Evolutionary conservation across 2,329 filamentous ascomycete species (phyloP).

Genomic region (Paecilomyces formosus): DNA sequence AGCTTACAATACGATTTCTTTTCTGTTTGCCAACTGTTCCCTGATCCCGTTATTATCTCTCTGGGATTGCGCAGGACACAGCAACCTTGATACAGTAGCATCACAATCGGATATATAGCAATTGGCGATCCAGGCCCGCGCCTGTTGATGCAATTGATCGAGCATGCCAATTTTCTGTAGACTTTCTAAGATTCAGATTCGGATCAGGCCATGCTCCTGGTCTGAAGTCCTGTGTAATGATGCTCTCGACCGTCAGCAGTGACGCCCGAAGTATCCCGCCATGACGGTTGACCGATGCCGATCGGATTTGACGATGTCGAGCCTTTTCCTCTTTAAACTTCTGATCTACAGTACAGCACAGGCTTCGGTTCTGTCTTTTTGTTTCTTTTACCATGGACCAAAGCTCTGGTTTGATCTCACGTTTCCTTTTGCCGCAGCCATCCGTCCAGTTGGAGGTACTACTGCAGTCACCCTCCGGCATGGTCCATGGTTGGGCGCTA

Average conservation of each 20-base stretch:
- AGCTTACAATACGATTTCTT: constrained; percentile 6
- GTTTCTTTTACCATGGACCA: neutral
- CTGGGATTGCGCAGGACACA: neutral
- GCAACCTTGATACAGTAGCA: neutral
- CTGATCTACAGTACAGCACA: neutral
- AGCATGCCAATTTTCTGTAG: neutral
- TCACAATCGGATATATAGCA: neutral
- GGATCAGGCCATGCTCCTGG: neutral
- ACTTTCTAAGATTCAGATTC: neutral
- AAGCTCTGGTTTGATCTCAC: neutral
- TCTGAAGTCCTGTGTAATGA: neutral
- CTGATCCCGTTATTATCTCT: neutral
- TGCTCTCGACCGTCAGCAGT: neutral
- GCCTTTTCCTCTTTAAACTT: neutral
- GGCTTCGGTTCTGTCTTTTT: neutral
- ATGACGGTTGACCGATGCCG: neutral
- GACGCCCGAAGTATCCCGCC: neutral
- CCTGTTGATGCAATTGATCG: neutral
- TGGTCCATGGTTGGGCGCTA: neutral
- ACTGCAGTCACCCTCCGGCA: neutral
- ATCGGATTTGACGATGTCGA: neutral
- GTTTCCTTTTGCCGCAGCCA: neutral
- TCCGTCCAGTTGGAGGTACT: neutral
- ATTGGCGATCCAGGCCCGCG: neutral
- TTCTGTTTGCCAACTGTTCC: neutral